Base-by-base conservation (phyloP, 805 yeast species). In the Yarrowia sp. region DNA sequence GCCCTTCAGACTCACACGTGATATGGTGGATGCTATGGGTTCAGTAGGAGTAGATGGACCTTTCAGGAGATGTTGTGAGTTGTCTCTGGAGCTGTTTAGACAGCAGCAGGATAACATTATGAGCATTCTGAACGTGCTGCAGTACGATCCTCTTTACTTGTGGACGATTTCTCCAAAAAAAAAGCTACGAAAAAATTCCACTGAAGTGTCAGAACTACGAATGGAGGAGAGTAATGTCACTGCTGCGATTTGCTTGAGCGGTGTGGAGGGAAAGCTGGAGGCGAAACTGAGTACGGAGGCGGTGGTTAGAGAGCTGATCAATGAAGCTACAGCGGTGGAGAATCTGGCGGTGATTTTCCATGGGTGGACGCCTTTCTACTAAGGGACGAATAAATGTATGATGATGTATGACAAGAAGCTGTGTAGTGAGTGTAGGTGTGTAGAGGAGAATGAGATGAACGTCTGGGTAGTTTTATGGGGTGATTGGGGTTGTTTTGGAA, bases 21-120 rank as follows among this genome's bases (percentile, higher is more conserved):
- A 96, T 73, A 80, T 95, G 63, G 87, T 92, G 4, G 98, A 95
- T 77, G 99, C 96, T 0, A 83, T 96, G 79, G 99, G 99, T 0
- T 80, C 89, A 6, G 83, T 89, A n/a, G 97, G 96, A 0, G 84
- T 84, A 0, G 84, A 86, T 63, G 99, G 99, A 0, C 77, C 86
- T 1, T 95, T 91, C 72, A 80, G 83, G 61, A 81, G 83, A 67
- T 84, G 88, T 42, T 87, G 96, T 69, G 96, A 90, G 71, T 84
- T 84, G 66, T 89, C 90, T 0, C 83, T 89, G 66, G 75, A 83
- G 22, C 90, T 89, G 1, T 75, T 95, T 50, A 77, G 96, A 65
- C 75, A 75, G 0, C 87, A 91, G 70, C 79, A 79, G 39, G 89
- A 86, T 33, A 86, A 86, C 68, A 90, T 96, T 33, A 75, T 87